phyloP scores from a whole-genome alignment of 306 rosid genomes.

The Cucurbita maxima region DNA sequence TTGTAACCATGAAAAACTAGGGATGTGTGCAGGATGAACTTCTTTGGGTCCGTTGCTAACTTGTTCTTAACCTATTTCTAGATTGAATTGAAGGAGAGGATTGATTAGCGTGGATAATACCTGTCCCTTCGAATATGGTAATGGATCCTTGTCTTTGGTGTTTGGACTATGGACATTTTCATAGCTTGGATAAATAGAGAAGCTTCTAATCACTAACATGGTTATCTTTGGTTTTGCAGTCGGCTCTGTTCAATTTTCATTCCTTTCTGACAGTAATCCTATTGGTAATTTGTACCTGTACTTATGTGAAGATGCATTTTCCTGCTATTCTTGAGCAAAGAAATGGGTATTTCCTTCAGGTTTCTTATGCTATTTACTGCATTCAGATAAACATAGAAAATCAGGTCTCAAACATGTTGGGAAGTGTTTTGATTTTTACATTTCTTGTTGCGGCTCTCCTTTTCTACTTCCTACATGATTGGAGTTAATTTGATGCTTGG shows the following conservation, averaged over 20 bases:
- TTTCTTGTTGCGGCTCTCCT: not conserved
- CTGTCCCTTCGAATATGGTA: not conserved
- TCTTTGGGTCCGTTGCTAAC: not conserved
- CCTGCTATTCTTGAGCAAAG: conserved; percentile 60
- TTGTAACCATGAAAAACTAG: not conserved
- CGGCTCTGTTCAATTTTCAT: conserved; percentile 75
- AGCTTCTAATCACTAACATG: not conserved
- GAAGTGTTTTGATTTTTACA: not conserved
- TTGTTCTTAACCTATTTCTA: not conserved
- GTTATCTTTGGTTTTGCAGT: conserved; percentile 21
- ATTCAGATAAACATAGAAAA: not conserved
- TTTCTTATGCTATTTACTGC: not conserved
- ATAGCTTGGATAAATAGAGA: not conserved
- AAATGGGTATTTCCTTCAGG: conserved; percentile 33
- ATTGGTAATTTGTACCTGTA: conserved; percentile 60
- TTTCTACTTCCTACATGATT: not conserved
- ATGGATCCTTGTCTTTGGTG: not conserved
- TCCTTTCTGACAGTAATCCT: conserved; percentile 74
- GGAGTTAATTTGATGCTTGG: not conserved
- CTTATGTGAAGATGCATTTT: conserved; percentile 71
- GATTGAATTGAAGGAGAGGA: conserved; percentile 5
- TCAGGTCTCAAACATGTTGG: not conserved
- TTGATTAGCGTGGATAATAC: not conserved
- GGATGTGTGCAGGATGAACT: not conserved
- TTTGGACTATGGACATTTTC: not conserved